Evolutionary conservation across 371 early-diverging fungal genomes (phyloP).

Genomic region (Rhizopus microsporus): DNA sequence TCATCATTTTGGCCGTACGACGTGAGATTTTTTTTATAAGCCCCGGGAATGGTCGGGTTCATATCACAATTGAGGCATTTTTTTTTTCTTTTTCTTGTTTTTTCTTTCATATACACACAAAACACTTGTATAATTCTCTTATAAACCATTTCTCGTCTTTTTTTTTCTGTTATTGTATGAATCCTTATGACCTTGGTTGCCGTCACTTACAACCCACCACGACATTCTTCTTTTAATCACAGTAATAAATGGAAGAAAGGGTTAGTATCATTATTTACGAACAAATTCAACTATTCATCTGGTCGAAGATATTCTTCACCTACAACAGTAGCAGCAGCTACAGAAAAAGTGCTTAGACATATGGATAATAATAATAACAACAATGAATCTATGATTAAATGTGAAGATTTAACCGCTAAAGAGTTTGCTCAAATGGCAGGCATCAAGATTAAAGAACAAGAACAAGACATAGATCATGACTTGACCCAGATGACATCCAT

Average conservation of each 20-base stretch:
- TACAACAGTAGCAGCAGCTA: conserved; percentile 32
- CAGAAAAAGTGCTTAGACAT: conserved; percentile 43
- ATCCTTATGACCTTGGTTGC: conserved; percentile 28
- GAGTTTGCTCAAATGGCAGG: conserved; percentile 49
- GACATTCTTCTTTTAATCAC: conserved; percentile 3
- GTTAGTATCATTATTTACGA: conserved; percentile 18
- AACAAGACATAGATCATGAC: conserved; percentile 2
- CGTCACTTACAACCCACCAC: conserved; percentile 21
- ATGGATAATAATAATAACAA: not conserved
- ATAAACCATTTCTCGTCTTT: conserved; percentile 3
- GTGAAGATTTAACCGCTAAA: conserved; percentile 50
- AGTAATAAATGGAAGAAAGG: conserved; percentile 27
- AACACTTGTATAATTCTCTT: too few relatives aligned
- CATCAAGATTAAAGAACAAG: conserved; percentile 32
- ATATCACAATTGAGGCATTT: not conserved
- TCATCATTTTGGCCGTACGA: not conserved
- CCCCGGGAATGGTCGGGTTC: conserved; percentile 7
- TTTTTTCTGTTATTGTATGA: conserved; percentile 20
- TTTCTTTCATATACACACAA: not conserved
- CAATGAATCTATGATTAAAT: conserved; percentile 17
- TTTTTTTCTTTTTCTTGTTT: conserved; percentile 6
- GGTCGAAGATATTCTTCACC: conserved; percentile 17
- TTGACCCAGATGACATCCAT: conserved; percentile 29
- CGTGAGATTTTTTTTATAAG: conserved; percentile 1
- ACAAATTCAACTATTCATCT: conserved; percentile 1